A percentile compares a stretch with the other conserved stretches of the same genome.
Evolutionary conservation across 345 rosid genomes (phyloP).

Genomic region (Salix udensis): DNA sequence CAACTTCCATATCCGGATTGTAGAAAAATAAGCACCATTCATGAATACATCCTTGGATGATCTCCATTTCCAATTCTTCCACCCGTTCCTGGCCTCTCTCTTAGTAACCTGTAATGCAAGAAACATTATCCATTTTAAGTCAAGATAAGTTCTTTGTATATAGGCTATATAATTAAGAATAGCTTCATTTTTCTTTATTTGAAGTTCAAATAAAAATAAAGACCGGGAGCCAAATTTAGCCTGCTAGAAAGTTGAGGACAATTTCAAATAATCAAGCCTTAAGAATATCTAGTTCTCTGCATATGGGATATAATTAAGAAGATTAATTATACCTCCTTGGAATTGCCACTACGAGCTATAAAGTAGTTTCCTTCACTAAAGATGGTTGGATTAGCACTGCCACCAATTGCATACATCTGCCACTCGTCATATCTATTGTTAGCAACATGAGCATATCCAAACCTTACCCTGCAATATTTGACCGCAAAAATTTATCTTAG

Average conservation of each 20-base stretch:
- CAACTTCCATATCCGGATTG: constrained; percentile 28
- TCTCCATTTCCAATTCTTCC: constrained; percentile 33
- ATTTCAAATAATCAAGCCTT: background rate
- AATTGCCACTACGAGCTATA: constrained; percentile 2
- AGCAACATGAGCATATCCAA: constrained; percentile 23
- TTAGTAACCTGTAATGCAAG: constrained; percentile 13
- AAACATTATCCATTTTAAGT: background rate
- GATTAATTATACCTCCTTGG: constrained; percentile 8
- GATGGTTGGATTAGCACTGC: constrained; percentile 28
- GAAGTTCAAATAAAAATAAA: no score
- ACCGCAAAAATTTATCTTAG: background rate
- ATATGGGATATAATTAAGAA: background rate
- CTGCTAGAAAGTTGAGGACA: no score
- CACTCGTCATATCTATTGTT: constrained; percentile 30
- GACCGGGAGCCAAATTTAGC: no score
- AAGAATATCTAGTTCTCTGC: background rate
- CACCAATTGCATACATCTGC: constrained; percentile 23
- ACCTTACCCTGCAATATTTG: constrained; percentile 18
- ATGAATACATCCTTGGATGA: constrained; percentile 16
- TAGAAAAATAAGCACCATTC: constrained; percentile 28
- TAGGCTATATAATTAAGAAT: no score
- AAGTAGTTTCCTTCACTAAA: constrained; percentile 29
- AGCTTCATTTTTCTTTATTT: no score
- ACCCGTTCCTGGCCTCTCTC: constrained; percentile 8
- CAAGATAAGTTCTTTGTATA: background rate